Base-by-base conservation (phyloP, 73 alveolate species). In the Paramecium primaurelia region DNA sequence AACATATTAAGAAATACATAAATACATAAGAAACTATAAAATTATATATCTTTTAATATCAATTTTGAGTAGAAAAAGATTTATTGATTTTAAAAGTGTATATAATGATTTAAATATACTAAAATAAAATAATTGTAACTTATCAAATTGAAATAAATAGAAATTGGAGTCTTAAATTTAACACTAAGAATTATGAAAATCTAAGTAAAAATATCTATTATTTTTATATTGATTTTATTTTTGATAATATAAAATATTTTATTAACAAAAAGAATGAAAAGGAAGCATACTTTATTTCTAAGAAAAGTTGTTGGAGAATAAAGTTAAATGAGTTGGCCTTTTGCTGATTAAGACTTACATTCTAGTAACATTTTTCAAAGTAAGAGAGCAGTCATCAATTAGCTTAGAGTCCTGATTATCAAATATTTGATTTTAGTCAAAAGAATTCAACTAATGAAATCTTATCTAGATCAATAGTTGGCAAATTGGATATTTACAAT, bases 271-370 rank as follows among this genome's bases (percentile, higher is more conserved):
- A 18, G 32, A 64, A 64, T 64, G 84, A 64, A 64, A 64, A 64
- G 84, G 30, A 64, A 64, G 47, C 84, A 64, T 12, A 64, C 84
- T 11, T 34, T 64, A 64, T 64, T 64, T 9, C 22, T 64, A 12
- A 64, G 84, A 64, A 64, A 64, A 28, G 20, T 28, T 4, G 51
- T 64, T 28, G 84, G 51, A 7, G 84, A 64, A 34, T 28, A 20
- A 64, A 64, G 84, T 28, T 20, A 64, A 64, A 64, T 64, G 84
- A 64, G 84, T 64, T 64, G 84, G 84, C 84, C 84, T 6, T 64
- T 64, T 64, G 84, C 51, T 28, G 84, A 64, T 64, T 64, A 28
- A 12, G 84, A 64, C 16, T 64, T 64, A n/a, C 84, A 64, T 64
- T 64, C 51, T 8, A 64, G 84, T 34, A 64, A 64, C 28, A 64